Conservation (phyloP, 768 basidiomycete genomes). For the Mycena chlorophos region DNA sequence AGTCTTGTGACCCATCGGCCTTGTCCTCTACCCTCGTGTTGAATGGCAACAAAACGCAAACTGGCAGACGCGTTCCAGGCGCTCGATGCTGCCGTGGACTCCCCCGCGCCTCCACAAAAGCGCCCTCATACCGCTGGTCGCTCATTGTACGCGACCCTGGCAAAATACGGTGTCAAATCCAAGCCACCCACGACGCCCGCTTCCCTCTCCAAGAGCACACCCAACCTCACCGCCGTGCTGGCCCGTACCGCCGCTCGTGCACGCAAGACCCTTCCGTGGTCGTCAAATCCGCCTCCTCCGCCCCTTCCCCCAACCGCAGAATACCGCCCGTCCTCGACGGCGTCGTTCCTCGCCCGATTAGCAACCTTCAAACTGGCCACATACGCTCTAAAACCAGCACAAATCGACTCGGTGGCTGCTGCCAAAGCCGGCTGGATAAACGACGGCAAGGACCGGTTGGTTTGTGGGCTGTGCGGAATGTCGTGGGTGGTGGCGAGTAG, state of each 20-base stretch:
- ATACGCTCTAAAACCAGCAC: slow-evolving; percentile 73
- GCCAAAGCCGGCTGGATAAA: slow-evolving; percentile 84
- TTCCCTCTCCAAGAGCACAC: slow-evolving; percentile 55
- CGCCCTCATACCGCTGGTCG: slow-evolving; percentile 46
- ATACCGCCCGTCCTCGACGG: slow-evolving; percentile 76
- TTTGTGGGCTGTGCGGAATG: slow-evolving; percentile 68
- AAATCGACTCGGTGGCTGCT: slow-evolving; percentile 77
- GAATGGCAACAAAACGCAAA: slow-evolving; percentile 64
- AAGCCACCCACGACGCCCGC: slow-evolving; percentile 41
- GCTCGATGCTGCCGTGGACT: slow-evolving; percentile 63
- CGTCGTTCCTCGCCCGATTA: slow-evolving; percentile 72
- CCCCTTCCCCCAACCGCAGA: slow-evolving; percentile 47
- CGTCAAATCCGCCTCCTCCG: slow-evolving; percentile 32
- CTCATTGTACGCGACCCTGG: slow-evolving; percentile 74
- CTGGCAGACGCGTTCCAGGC: slow-evolving; percentile 77
- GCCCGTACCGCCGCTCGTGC: slow-evolving; percentile 61
- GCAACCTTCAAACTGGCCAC: slow-evolving; percentile 78
- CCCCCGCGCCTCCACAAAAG: slow-evolving; percentile 53
- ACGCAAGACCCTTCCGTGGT: slow-evolving; percentile 50
- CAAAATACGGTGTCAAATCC: slow-evolving; percentile 71
- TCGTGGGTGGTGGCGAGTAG: slow-evolving; percentile 75
- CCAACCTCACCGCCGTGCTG: slow-evolving; percentile 71
- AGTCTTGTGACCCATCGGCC: neutral
- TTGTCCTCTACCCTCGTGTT: too few relatives aligned
- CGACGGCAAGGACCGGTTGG: slow-evolving; percentile 75